phyloP scores from a whole-genome alignment of 306 rosid species.

The Inga oerstediana region DNA sequence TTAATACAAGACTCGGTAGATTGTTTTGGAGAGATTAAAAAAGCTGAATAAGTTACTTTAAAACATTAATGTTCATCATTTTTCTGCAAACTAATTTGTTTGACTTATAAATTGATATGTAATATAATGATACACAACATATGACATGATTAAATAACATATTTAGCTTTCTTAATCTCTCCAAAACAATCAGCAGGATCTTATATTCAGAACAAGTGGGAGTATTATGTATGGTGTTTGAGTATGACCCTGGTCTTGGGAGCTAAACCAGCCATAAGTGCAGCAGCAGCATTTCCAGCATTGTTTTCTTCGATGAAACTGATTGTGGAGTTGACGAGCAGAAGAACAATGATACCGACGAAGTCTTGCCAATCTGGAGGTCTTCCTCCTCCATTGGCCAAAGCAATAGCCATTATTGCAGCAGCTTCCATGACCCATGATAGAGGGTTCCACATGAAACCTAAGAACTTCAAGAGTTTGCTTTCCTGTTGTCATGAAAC shows the following conservation, averaged over 20 bases:
- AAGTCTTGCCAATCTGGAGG: slow-evolving; percentile 98
- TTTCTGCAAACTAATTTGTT: too few relatives aligned
- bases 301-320: slow-evolving; percentile 92
- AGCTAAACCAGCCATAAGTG: slow-evolving; percentile 99
- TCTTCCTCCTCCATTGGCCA: slow-evolving; percentile 86
- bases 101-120: too few relatives aligned
- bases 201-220: too few relatives aligned
- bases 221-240: too few relatives aligned
- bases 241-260: slow-evolving; percentile 82
- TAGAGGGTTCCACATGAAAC: slow-evolving; percentile 98
- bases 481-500: slow-evolving; percentile 64
- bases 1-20: too few relatives aligned
- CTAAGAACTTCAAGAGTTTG: slow-evolving; percentile 87
- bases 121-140: too few relatives aligned
- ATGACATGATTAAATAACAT: too few relatives aligned
- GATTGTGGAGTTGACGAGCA: slow-evolving; percentile 87
- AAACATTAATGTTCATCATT: too few relatives aligned
- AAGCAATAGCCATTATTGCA: slow-evolving; percentile 90
- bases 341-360: slow-evolving; percentile 67
- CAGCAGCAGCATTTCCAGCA: slow-evolving; percentile 99
- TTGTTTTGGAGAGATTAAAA: too few relatives aligned
- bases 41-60: too few relatives aligned
- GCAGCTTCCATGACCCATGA: slow-evolving; percentile 99
- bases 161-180: too few relatives aligned
- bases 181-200: too few relatives aligned